phyloP scores from a whole-genome alignment of 208 protist genomes.

The Leishmania amazonensis region DNA sequence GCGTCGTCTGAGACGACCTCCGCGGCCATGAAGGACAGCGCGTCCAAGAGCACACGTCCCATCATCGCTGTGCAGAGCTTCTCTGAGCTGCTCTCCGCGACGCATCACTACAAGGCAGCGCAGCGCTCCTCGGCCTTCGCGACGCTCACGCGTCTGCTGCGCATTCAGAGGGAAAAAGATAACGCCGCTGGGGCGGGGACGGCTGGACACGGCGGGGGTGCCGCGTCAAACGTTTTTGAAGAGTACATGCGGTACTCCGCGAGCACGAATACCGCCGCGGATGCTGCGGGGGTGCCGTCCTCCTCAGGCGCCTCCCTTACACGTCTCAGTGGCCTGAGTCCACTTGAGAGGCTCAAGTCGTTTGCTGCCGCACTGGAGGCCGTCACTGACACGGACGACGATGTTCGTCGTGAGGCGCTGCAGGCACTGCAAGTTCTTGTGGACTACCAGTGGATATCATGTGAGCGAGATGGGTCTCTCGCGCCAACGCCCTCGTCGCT shows the following conservation, averaged over 20 bases:
- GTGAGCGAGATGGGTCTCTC: background rate
- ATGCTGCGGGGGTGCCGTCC: background rate
- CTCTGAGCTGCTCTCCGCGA: constrained; percentile 51
- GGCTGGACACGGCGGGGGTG: background rate
- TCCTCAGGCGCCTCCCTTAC: background rate
- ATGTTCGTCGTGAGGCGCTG: constrained; percentile 60
- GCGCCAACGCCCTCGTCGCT: background rate
- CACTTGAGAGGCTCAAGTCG: constrained; percentile 54
- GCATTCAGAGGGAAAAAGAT: constrained; percentile 24
- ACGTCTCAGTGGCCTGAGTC: constrained; percentile 27
- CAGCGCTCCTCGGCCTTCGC: constrained; percentile 62
- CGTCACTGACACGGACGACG: constrained; percentile 74
- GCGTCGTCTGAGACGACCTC: constrained; percentile 16
- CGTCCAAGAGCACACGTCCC: constrained; percentile 13
- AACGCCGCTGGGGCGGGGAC: constrained; percentile 5
- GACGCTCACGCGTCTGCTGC: constrained; percentile 47
- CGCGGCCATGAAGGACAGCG: background rate
- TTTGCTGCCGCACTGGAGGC: constrained; percentile 69
- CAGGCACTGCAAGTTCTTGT: constrained; percentile 40
- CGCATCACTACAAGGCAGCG: constrained; percentile 67
- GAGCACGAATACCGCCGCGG: background rate
- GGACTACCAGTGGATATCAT: constrained; percentile 33
- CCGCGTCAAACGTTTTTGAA: constrained; percentile 15
- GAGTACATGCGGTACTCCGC: constrained; percentile 24
- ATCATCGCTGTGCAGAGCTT: constrained; percentile 37